Evolutionary conservation across 768 basidiomycete genomes (phyloP).

Genomic region (Roridomyces roridus): DNA sequence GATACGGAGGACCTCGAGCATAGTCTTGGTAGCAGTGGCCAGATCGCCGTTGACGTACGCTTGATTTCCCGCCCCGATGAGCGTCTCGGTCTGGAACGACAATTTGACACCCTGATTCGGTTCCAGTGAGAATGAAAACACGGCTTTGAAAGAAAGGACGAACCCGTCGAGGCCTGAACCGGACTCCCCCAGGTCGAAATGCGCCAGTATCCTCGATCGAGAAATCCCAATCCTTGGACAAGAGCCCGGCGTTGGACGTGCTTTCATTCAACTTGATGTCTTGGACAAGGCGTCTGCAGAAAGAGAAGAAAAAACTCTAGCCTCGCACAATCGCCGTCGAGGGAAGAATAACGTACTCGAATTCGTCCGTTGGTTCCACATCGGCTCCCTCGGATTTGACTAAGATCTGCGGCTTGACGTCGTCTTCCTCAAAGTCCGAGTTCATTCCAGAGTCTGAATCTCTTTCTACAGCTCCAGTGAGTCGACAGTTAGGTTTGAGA

Average conservation of each 20-base stretch:
- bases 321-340: too few species aligned
- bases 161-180: too few species aligned
- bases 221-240: slow-evolving; percentile 78
- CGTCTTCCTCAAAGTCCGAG: neutral
- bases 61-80: slow-evolving; percentile 88
- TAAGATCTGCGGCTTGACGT: neutral
- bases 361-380: slow-evolving; percentile 68
- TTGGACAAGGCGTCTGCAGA: slow-evolving; percentile 66
- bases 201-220: slow-evolving; percentile 68
- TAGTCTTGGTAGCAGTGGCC: slow-evolving; percentile 72
- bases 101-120: slow-evolving; percentile 63
- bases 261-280: slow-evolving; percentile 64
- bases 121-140: too few species aligned
- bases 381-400: slow-evolving; percentile 39
- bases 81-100: slow-evolving; percentile 71
- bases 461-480: too few species aligned
- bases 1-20: slow-evolving; percentile 93
- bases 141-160: too few species aligned
- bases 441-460: slow-evolving; percentile 12
- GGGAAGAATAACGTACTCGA: slow-evolving; percentile 60
- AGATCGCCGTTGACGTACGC: slow-evolving; percentile 79
- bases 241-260: slow-evolving; percentile 46
- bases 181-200: too few species aligned
- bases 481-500: too few species aligned
- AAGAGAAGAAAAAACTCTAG: slow-evolving; percentile 4